phyloP scores from a whole-genome alignment of 495 filamentous ascomycete species.

The Hyaloscypha hepaticicola region DNA sequence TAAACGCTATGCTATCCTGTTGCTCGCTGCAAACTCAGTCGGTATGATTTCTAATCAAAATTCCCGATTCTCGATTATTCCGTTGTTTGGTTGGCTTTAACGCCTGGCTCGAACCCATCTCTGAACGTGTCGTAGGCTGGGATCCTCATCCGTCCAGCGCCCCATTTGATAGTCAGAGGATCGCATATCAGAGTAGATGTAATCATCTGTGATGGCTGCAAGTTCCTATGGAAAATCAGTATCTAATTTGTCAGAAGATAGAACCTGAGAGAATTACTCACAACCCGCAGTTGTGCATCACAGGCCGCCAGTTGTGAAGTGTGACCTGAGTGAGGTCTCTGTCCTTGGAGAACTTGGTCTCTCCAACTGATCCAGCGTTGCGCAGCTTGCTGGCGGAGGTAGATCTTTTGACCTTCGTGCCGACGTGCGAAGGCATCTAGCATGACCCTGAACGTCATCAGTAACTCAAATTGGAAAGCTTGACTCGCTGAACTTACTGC shows the following conservation, averaged over 20 bases:
- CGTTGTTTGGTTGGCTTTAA: conserved; percentile 6
- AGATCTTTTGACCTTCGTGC: conserved; percentile 84
- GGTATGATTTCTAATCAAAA: neutral
- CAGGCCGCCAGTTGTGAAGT: conserved; percentile 55
- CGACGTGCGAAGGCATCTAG: conserved; percentile 76
- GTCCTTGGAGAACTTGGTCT: conserved; percentile 62
- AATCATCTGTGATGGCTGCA: conserved; percentile 63
- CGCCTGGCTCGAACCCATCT: conserved; percentile 50
- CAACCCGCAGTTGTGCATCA: conserved; percentile 60
- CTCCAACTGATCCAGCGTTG: conserved; percentile 79
- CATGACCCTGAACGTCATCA: conserved; percentile 56
- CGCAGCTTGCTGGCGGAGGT: conserved; percentile 73
- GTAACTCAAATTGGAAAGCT: neutral
- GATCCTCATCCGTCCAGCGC: conserved; percentile 75
- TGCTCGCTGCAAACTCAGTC: neutral
- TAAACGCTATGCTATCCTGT: neutral
- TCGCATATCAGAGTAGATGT: conserved; percentile 63
- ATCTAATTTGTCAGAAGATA: neutral
- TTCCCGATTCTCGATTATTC: neutral
- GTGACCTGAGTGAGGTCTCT: conserved; percentile 57
- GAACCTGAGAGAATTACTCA: conserved; percentile 40
- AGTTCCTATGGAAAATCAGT: conserved; percentile 54
- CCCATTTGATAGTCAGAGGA: conserved; percentile 63
- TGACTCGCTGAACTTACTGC: conserved; percentile 52
- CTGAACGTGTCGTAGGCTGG: conserved; percentile 50